Percentiles rank a stretch among this genome's conserved stretches.
Conservation (phyloP, 1,284 basidiomycete species). For the Cutaneotrichosporon spelunceum region DNA sequence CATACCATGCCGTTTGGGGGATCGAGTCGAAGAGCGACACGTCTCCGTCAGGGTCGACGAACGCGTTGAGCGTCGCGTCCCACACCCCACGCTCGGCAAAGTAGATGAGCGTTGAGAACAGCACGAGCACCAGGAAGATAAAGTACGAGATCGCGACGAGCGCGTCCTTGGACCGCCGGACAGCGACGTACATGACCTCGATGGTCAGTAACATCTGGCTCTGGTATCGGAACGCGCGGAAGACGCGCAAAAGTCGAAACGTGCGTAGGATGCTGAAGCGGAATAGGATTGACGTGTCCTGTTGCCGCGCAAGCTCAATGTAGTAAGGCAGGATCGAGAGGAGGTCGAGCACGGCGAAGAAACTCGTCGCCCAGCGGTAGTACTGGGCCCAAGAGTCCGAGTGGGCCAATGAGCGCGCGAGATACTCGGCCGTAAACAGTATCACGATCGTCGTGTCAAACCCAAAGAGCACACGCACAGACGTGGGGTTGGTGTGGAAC, state of each 20-base stretch:
- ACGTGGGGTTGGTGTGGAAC: slow-evolving; percentile 63
- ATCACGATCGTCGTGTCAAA: slow-evolving; percentile 70
- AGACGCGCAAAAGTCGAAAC: slow-evolving; percentile 78
- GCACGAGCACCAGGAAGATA: slow-evolving; percentile 76
- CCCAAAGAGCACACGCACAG: slow-evolving; percentile 73
- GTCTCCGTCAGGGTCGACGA: slow-evolving; percentile 78
- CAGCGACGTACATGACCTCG: slow-evolving; percentile 88
- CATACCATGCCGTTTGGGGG: slow-evolving; percentile 69
- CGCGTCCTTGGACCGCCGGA: slow-evolving; percentile 77
- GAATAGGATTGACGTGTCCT: slow-evolving; percentile 82
- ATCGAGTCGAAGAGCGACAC: slow-evolving; percentile 61
- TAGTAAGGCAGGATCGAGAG: slow-evolving; percentile 82
- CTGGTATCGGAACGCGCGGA: slow-evolving; percentile 74
- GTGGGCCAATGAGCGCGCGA: slow-evolving; percentile 48
- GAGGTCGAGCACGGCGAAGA: slow-evolving; percentile 79
- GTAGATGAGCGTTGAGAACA: slow-evolving; percentile 82
- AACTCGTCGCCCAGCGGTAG: slow-evolving; percentile 56
- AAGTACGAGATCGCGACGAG: slow-evolving; percentile 81
- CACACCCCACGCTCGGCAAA: slow-evolving; percentile 83
- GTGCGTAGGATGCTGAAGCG: slow-evolving; percentile 76
- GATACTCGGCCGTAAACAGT: slow-evolving; percentile 71
- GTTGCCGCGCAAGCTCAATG: slow-evolving; percentile 72
- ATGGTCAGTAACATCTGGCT: slow-evolving; percentile 69
- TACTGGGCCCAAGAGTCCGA: slow-evolving; percentile 50
- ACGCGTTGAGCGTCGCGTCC: slow-evolving; percentile 72